Conservation (phyloP, 2,329 filamentous ascomycete species). For the Stenocarpella maydis region DNA sequence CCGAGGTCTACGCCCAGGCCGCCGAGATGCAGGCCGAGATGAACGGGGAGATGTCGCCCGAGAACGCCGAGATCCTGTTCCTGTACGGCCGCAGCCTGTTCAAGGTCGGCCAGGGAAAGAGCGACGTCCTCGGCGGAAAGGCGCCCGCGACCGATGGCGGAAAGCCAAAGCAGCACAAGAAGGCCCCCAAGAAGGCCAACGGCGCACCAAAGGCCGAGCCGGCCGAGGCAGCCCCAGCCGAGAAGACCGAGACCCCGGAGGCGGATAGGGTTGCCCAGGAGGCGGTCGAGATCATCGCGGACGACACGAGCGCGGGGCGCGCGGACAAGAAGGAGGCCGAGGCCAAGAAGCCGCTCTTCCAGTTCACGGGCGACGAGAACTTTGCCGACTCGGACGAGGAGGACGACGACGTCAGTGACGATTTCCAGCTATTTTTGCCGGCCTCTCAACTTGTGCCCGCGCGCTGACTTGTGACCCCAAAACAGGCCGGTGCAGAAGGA, state of each 20-base stretch:
- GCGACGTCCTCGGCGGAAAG: slow-evolving; percentile 89
- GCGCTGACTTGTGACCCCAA: slow-evolving; percentile 26
- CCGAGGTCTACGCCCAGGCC: slow-evolving; percentile 88
- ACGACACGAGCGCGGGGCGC: slow-evolving; percentile 50
- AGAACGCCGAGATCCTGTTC: slow-evolving; percentile 94
- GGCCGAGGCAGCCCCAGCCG: slow-evolving; percentile 37
- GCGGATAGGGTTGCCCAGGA: slow-evolving; percentile 56
- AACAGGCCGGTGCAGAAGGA: slow-evolving; percentile 49
- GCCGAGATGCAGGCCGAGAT: slow-evolving; percentile 89
- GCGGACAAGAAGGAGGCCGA: slow-evolving; percentile 50
- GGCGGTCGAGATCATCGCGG: slow-evolving; percentile 54
- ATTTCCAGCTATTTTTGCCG: slow-evolving; percentile 4
- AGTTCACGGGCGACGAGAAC: slow-evolving; percentile 94
- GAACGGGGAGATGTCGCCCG: slow-evolving; percentile 89
- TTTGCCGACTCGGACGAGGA: slow-evolving; percentile 79
- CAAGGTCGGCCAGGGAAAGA: slow-evolving; percentile 92
- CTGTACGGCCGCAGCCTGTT: slow-evolving; percentile 93
- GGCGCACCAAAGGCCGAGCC: slow-evolving; percentile 46
- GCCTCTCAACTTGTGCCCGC: slow-evolving; percentile 1
- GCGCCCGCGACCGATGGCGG: slow-evolving; percentile 66
- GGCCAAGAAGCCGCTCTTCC: slow-evolving; percentile 81
- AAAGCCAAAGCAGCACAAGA: slow-evolving; percentile 61
- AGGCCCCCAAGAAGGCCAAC: slow-evolving; percentile 56
- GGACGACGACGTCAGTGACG: slow-evolving; percentile 17
- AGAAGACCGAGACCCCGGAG: slow-evolving; percentile 40